These are phyloP conservation scores for Candida wancherniae DNA, from an alignment of 805 yeast genomes.

Conservation along the genomic window DNA sequence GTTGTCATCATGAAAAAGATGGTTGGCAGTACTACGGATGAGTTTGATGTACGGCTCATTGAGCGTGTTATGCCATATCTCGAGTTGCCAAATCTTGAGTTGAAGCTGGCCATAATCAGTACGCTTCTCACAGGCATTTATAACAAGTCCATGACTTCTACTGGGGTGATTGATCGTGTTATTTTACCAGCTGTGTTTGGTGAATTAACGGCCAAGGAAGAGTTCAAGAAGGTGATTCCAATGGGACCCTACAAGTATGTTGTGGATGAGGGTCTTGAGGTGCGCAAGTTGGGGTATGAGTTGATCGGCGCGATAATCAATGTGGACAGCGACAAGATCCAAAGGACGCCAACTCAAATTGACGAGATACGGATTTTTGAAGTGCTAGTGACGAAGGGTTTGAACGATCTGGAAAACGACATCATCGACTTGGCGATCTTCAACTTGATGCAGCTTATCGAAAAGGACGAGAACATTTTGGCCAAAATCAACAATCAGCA, in stretches of 20 bases:
- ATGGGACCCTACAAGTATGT: slow-evolving; percentile 88
- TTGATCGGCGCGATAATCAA: slow-evolving; percentile 51
- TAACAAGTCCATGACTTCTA: slow-evolving; percentile 45
- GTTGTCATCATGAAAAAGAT: slow-evolving; percentile 33
- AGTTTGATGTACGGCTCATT: slow-evolving; percentile 9
- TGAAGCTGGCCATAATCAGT: slow-evolving; percentile 56
- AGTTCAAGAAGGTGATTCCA: slow-evolving; percentile 59
- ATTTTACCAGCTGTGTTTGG: slow-evolving; percentile 48
- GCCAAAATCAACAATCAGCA: slow-evolving; percentile 26
- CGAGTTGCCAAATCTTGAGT: slow-evolving; percentile 37
- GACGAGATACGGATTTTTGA: slow-evolving; percentile 33
- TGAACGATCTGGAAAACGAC: slow-evolving; percentile 60
- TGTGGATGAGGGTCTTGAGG: slow-evolving; percentile 71
- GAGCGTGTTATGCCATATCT: slow-evolving; percentile 18
- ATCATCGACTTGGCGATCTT: slow-evolving; percentile 49
- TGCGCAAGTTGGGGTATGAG: slow-evolving; percentile 69
- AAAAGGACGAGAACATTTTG: slow-evolving; percentile 17
- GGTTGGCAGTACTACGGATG: slow-evolving; percentile 11
- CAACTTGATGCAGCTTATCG: slow-evolving; percentile 31
- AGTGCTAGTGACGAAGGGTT: slow-evolving; percentile 43
- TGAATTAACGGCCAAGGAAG: slow-evolving; percentile 52
- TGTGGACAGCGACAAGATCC: slow-evolving; percentile 17
- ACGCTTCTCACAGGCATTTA: slow-evolving; percentile 57
- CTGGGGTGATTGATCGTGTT: slow-evolving; percentile 37
- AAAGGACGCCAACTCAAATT: slow-evolving; percentile 18